Evolutionary conservation across 805 yeast genomes (phyloP).

Genomic region (Saturnispora hagleri): DNA sequence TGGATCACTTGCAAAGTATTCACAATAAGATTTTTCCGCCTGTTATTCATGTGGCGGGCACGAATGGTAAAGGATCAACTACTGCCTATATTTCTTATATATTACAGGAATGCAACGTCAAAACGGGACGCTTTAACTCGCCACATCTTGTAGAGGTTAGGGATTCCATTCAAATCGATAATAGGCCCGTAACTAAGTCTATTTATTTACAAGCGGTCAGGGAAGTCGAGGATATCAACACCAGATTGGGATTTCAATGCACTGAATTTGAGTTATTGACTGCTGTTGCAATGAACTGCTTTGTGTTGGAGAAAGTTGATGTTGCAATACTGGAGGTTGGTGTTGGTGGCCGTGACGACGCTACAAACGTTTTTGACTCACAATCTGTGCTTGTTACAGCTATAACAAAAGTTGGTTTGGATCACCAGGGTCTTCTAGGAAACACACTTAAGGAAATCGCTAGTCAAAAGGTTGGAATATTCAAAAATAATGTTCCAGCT

Average conservation of each 20-base stretch:
- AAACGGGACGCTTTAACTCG: conserved; percentile 76
- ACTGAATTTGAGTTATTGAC: conserved; percentile 86
- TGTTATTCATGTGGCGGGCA: conserved; percentile 88
- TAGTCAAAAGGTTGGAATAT: conserved; percentile 76
- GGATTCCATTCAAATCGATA: conserved; percentile 68
- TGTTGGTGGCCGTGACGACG: conserved; percentile 81
- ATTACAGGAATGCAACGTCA: conserved; percentile 37
- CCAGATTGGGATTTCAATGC: conserved; percentile 42
- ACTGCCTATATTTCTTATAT: conserved; percentile 71
- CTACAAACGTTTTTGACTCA: conserved; percentile 64
- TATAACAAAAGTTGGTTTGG: conserved; percentile 78
- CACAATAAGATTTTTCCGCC: neutral
- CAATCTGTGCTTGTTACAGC: conserved; percentile 48
- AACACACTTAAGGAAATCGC: conserved; percentile 58
- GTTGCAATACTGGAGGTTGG: conserved; percentile 92
- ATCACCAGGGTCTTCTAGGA: conserved; percentile 77
- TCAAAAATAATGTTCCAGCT: conserved; percentile 50
- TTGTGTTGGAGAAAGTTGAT: conserved; percentile 48
- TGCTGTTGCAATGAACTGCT: conserved; percentile 75
- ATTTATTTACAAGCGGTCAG: conserved; percentile 39
- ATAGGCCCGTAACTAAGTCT: conserved; percentile 39
- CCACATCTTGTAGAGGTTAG: conserved; percentile 72
- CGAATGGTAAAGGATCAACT: conserved; percentile 94
- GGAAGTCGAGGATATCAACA: conserved; percentile 35
- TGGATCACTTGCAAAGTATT: neutral